phyloP scores from a whole-genome alignment of 1,284 basidiomycete genomes.

The Ganoderma multipileum region DNA sequence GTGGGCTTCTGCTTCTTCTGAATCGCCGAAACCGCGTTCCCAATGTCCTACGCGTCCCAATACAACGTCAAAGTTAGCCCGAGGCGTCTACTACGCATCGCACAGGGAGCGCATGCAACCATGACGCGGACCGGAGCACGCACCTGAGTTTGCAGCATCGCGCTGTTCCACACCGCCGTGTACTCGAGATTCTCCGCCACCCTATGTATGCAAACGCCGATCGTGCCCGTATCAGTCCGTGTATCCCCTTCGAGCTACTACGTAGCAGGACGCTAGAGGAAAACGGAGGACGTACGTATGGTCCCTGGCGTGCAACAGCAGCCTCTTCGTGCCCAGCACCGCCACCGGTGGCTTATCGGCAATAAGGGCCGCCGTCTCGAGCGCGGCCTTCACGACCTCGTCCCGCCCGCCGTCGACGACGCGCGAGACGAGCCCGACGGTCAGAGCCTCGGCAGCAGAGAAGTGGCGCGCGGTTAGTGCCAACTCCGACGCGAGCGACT shows the following conservation, averaged over 20 bases:
- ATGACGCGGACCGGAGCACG: constrained; percentile 28
- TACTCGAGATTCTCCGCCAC: constrained; percentile 84
- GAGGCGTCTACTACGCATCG: neutral
- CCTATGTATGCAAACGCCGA: constrained; percentile 44
- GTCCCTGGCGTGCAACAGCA: constrained; percentile 78
- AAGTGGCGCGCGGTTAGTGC: constrained; percentile 84
- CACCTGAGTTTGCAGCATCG: constrained; percentile 75
- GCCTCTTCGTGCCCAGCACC: constrained; percentile 81
- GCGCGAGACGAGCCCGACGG: constrained; percentile 80
- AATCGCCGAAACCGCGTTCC: constrained; percentile 35
- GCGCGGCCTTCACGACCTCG: constrained; percentile 63
- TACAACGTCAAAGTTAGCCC: constrained; percentile 1
- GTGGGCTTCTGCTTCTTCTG: constrained; percentile 32
- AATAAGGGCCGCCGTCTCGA: constrained; percentile 73
- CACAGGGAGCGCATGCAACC: neutral
- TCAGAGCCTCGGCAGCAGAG: constrained; percentile 70
- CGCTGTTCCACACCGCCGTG: constrained; percentile 80
- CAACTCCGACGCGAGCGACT: constrained; percentile 81
- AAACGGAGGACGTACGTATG: constrained; percentile 58
- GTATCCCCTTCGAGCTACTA: neutral
- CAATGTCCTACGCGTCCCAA: constrained; percentile 33
- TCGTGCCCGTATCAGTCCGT: neutral
- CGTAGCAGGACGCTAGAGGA: neutral
- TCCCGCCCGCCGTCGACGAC: constrained; percentile 74
- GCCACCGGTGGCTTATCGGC: constrained; percentile 87